Percentiles rank a stretch among this genome's conserved stretches.
Conservation (phyloP, 306 rosid genomes). For the Lithocarpus polystachyus region DNA sequence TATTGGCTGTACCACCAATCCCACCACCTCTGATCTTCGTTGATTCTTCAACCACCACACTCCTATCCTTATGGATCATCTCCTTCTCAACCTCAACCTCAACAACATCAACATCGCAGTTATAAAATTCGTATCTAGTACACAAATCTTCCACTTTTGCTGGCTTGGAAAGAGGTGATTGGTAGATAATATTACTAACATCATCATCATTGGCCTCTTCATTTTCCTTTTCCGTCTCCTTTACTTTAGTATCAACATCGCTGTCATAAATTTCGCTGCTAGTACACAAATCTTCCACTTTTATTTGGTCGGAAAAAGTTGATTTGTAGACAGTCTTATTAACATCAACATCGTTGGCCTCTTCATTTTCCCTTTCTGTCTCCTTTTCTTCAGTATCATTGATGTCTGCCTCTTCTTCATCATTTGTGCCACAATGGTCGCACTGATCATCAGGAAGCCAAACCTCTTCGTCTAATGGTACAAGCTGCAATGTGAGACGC, state of each 20-base stretch:
- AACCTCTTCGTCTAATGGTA: slow-evolving; percentile 34
- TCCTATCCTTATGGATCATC: not conserved
- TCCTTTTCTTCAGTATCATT: not conserved
- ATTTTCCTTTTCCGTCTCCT: no score
- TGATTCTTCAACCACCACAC: not conserved
- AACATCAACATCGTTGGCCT: no score
- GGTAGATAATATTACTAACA: no score
- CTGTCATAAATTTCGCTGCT: no score
- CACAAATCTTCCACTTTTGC: no score
- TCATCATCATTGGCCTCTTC: no score
- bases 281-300: no score
- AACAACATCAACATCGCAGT: not conserved
- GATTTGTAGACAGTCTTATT: no score
- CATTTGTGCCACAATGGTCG: not conserved
- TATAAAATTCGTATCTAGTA: no score
- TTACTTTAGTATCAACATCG: no score
- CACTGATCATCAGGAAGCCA: no score
- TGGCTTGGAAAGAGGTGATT: no score
- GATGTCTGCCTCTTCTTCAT: not conserved
- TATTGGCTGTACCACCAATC: not conserved
- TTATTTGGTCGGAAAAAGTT: accelerated
- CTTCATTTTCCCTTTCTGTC: not conserved
- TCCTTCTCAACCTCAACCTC: not conserved
- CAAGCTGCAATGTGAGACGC: slow-evolving; percentile 64
- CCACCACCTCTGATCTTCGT: not conserved